Evolutionary conservation across 2,329 filamentous ascomycete species (phyloP).

Genomic region (Aureobasidium zeae): DNA sequence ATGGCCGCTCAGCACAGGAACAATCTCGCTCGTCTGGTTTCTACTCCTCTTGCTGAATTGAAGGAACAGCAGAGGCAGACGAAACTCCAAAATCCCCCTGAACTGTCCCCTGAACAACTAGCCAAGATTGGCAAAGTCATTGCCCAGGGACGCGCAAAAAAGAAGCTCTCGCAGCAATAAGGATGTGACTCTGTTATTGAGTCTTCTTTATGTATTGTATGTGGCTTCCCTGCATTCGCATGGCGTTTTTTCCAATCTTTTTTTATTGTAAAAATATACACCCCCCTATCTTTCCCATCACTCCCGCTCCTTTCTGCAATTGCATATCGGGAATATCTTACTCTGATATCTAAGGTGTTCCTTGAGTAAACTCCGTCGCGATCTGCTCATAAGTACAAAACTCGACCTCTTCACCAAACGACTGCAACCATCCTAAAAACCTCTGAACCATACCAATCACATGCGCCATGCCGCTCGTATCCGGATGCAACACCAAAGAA

Average conservation of each 20-base stretch:
- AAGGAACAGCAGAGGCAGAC: constrained; percentile 31
- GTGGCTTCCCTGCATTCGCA: constrained; percentile 10
- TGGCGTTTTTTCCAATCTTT: constrained; percentile 10
- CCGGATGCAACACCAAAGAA: constrained; percentile 47
- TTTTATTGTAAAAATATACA: constrained; percentile 12
- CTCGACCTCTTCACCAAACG: constrained; percentile 37
- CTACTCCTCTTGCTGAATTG: constrained; percentile 40
- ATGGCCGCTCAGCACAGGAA: constrained; percentile 35
- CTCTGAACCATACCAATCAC: constrained; percentile 50
- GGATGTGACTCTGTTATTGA: neutral
- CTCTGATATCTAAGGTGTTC: neutral
- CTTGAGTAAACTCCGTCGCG: constrained; percentile 29
- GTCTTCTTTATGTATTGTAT: constrained; percentile 5
- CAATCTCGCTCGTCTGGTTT: constrained; percentile 32
- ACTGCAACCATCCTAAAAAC: constrained; percentile 43
- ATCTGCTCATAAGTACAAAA: constrained; percentile 38
- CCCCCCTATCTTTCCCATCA: neutral
- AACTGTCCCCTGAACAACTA: constrained; percentile 31
- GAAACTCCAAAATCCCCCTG: constrained; percentile 29
- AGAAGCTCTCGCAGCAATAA: constrained; percentile 11
- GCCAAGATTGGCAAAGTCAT: constrained; percentile 36
- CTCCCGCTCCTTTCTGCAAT: neutral
- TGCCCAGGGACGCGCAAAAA: constrained; percentile 16
- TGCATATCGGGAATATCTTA: neutral
- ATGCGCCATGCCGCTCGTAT: constrained; percentile 53